Evolutionary conservation across 495 filamentous ascomycete genomes (phyloP).

Genomic region (Usnea hakonensis): DNA sequence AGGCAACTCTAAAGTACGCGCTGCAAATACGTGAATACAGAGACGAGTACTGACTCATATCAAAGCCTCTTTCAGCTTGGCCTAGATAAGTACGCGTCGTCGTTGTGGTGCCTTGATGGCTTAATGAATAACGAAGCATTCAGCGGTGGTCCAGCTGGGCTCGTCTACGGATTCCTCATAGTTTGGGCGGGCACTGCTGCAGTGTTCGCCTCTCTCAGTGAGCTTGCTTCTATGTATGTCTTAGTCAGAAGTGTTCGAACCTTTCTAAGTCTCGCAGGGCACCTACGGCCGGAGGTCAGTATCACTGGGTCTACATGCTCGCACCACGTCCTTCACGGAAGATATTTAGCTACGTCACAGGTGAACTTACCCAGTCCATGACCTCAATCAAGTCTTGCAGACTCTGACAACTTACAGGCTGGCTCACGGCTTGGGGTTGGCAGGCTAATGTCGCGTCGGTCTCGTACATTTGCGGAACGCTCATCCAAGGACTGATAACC

Average conservation of each 20-base stretch:
- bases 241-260: neutral
- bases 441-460: constrained; percentile 33
- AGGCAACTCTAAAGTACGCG: constrained; percentile 1
- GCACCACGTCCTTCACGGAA: constrained; percentile 32
- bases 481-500: constrained; percentile 37
- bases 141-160: constrained; percentile 44
- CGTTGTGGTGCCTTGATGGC: neutral
- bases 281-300: constrained; percentile 43
- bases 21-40: neutral
- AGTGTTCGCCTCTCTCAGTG: constrained; percentile 31
- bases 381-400: neutral
- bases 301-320: constrained; percentile 44
- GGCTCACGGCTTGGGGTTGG: constrained; percentile 40
- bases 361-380: neutral
- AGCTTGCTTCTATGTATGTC: constrained; percentile 37
- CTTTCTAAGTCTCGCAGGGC: constrained; percentile 16
- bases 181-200: constrained; percentile 37
- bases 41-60: neutral
- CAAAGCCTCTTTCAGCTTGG: neutral
- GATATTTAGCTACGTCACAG: constrained; percentile 41
- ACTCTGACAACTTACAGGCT: constrained; percentile 26
- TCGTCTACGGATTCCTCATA: constrained; percentile 46
- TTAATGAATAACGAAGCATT: neutral
- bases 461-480: constrained; percentile 32
- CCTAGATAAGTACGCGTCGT: neutral